Base-by-base conservation (phyloP, 1,139 yeast genomes). In the Yamadazyma kanchanaburiensis region DNA sequence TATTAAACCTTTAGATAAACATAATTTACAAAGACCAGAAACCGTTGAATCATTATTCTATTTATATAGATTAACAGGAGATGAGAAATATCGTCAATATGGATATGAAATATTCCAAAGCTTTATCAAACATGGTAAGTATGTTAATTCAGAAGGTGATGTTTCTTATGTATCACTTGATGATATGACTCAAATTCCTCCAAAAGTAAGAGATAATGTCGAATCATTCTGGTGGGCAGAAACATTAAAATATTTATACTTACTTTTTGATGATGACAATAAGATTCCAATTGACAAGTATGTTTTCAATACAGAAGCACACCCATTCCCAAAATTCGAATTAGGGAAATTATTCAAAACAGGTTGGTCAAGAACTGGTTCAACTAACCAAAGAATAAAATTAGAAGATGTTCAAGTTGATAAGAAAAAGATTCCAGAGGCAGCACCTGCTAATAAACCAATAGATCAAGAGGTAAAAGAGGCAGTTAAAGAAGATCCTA, bases 171-270 rank as follows among this genome's bases (percentile, higher is more conserved):
- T 87, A 1, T 74, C 85, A 5, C 58, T 89, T 41, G 64, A 70
- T 31, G 85, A 85, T 50, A 94, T 87, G 28, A 71, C 76, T 2
- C 65, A 77, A 2, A 68, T 75, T 11, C 78, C 85, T 7, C 62
- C 77, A 1, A 56, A 51, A 20, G 57, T 53, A 42, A 60, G 74
- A 32, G 95, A 89, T 57, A 86, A 86, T 50, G 76, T 86, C 73
- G 96, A 89, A 56, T 81, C 94, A 11, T 87, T 87, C 66, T 89
- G 97, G 97, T 66, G 86, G 35, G 89, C 96, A 0, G 96, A 89
- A 55, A 89, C 97, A 1, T 71, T 89, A 51, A 89, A 89, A 57
- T 89, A 89, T 55, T 67, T 89, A 35, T 88, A 87, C 54, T 64
- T 89, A 39, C 65, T 89, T 43, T 89, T 89, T 57, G 87, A 83